Conservation (phyloP, 108 stramenopile genomes). For the Fragilaria radians region DNA sequence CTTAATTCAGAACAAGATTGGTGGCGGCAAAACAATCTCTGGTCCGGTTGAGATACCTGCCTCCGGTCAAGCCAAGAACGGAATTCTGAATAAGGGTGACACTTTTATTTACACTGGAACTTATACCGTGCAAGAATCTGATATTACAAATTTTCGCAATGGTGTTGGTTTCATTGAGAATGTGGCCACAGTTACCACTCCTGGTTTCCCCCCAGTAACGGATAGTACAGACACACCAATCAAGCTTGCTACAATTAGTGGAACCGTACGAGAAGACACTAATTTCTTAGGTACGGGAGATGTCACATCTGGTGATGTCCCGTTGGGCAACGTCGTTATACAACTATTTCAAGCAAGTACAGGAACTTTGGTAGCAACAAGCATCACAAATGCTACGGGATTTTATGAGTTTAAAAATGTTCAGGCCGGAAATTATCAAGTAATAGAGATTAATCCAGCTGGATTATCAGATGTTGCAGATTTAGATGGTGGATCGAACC, state of each 20-base stretch:
- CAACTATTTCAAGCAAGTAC: not conserved
- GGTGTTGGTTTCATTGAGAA: not conserved
- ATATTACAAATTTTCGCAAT: not conserved
- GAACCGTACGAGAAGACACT: not conserved
- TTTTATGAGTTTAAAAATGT: not conserved
- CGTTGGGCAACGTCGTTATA: not conserved
- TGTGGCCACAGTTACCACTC: not conserved
- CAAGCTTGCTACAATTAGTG: not conserved
- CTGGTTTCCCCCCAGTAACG: not conserved
- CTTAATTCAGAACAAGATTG: not conserved
- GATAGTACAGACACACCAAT: not conserved
- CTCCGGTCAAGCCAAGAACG: not conserved
- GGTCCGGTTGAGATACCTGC: conserved; percentile 1
- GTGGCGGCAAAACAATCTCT: not conserved
- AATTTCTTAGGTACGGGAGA: not conserved
- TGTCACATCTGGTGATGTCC: not conserved
- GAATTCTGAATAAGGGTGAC: not conserved
- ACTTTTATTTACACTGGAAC: not conserved
- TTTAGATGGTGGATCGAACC: not conserved
- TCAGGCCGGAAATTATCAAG: not conserved
- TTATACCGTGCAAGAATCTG: not conserved
- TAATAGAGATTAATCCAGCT: not conserved
- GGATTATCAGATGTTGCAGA: not conserved
- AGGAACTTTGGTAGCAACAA: not conserved
- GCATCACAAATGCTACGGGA: not conserved